A percentile compares a stretch with the other conserved stretches of the same genome.
Evolutionary conservation across 2,329 filamentous ascomycete species (phyloP).

Genomic region (Neoascochyta sp.): DNA sequence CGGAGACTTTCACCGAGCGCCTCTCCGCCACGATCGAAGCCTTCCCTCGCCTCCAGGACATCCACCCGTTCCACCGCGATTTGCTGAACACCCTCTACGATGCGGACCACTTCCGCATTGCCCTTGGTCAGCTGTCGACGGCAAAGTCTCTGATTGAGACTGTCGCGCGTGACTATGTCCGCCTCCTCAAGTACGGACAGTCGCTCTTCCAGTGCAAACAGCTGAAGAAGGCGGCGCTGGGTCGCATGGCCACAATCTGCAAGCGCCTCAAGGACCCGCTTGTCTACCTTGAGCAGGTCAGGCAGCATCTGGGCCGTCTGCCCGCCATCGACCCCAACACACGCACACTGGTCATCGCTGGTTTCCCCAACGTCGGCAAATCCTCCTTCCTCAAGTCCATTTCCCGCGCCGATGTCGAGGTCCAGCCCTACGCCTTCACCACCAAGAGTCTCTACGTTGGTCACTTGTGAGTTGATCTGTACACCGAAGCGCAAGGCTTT

Average conservation of each 20-base stretch:
- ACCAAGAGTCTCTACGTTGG: slow-evolving; percentile 97
- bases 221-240: slow-evolving; percentile 90
- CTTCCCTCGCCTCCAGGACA: slow-evolving; percentile 83
- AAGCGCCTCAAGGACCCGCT: slow-evolving; percentile 92
- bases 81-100: slow-evolving; percentile 91
- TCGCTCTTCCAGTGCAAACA: slow-evolving; percentile 95
- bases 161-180: slow-evolving; percentile 92
- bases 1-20: slow-evolving; percentile 95
- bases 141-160: slow-evolving; percentile 97
- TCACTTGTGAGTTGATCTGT: slow-evolving; percentile 58
- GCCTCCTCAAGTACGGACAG: slow-evolving; percentile 91
- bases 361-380: slow-evolving; percentile 91
- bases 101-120: slow-evolving; percentile 70
- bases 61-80: slow-evolving; percentile 88
- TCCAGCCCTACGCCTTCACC: slow-evolving; percentile 97
- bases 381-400: slow-evolving; percentile 91
- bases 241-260: slow-evolving; percentile 97
- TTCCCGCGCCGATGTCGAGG: slow-evolving; percentile 90
- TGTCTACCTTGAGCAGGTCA: slow-evolving; percentile 91
- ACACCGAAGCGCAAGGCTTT: slow-evolving; percentile 75
- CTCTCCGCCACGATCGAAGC: slow-evolving; percentile 84
- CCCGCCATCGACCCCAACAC: slow-evolving; percentile 99
- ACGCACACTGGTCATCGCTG: slow-evolving; percentile 90
- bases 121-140: slow-evolving; percentile 90
- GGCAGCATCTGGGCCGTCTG: slow-evolving; percentile 94